These are phyloP conservation scores for Trichophyton simii DNA, from an alignment of 2,329 filamentous ascomycete genomes.

Conservation along the genomic window DNA sequence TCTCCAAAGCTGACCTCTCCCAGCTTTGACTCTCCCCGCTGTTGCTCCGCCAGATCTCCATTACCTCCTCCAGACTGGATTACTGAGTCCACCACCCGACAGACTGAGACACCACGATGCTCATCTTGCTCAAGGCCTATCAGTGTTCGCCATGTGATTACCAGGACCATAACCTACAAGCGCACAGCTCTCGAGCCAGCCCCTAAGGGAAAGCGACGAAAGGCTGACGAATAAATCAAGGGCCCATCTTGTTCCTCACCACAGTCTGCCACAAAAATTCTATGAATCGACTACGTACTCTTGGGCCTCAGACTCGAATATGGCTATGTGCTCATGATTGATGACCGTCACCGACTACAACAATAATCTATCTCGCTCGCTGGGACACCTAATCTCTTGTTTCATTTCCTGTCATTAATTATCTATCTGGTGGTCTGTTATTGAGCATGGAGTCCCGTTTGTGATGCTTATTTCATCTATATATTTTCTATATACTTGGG, in stretches of 20 bases:
- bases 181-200: constrained; percentile 64
- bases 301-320: not conserved
- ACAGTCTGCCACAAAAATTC: not conserved
- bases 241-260: not conserved
- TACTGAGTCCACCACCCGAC: constrained; percentile 53
- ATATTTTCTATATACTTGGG: not conserved
- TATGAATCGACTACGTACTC: not conserved
- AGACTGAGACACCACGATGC: constrained; percentile 48
- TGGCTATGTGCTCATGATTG: not conserved
- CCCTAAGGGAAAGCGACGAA: constrained; percentile 85
- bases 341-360: not conserved
- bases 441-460: constrained; percentile 1
- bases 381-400: not conserved
- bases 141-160: constrained; percentile 77
- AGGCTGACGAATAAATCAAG: constrained; percentile 33
- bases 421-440: not conserved
- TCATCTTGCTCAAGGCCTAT: constrained; percentile 47
- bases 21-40: constrained; percentile 55
- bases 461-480: not conserved
- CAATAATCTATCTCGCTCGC: not conserved
- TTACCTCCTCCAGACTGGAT: constrained; percentile 77
- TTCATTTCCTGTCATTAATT: not conserved
- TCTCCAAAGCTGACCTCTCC: constrained; percentile 55
- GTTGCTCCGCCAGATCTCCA: constrained; percentile 55
- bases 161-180: constrained; percentile 75